Base-by-base conservation (phyloP, 768 basidiomycete species). In the Russula abietina region DNA sequence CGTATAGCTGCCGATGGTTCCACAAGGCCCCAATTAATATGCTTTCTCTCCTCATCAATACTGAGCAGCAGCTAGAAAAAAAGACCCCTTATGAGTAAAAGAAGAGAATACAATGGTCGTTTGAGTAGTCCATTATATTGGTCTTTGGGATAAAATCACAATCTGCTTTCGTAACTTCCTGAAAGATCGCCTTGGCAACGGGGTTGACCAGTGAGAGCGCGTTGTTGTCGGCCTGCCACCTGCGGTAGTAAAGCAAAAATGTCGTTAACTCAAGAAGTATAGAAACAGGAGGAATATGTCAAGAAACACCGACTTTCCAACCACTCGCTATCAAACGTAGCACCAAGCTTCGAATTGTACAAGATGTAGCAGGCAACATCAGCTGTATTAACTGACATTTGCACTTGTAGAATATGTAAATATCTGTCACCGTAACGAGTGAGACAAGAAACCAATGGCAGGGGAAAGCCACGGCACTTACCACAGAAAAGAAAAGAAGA, bases 51-150 rank as follows among this genome's bases (percentile, higher is more conserved):
- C 57, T 83, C 80, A 66, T 91, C 87, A 10, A 93, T 77, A 9
- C 89, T 89, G 2, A 93, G 78, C 5, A 93, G 77, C 26, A 93
- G 79, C 10, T 87, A 88, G 53, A 46, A 14, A 22, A 14, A 19
- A 11, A 33, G 8, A 33, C 61, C 14, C 36, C 58, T 43, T n/a
- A 10, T 68, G 11, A 55, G 33, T 39, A 10, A 39, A 28, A 10
- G 24, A 38, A 28, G n/a, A 9, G 32, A 30, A 12, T 50, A 55
- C 41, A n/a, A 30, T n/a, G 19, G 33, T 26, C 85, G 64, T 68
- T 88, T 85, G 88, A 90, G 68, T 91, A 93, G 70, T 93, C 91
- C 88, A 92, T 91, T 68, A 92, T 89, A 65, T 89, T 89, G 67
- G 85, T 87, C 68, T 75, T 80, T 0, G 87, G 78, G 33, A 93